These are phyloP conservation scores for Rhizophlyctis rosea DNA, from an alignment of 192 early-diverging fungal species.

Conservation along the genomic window DNA sequence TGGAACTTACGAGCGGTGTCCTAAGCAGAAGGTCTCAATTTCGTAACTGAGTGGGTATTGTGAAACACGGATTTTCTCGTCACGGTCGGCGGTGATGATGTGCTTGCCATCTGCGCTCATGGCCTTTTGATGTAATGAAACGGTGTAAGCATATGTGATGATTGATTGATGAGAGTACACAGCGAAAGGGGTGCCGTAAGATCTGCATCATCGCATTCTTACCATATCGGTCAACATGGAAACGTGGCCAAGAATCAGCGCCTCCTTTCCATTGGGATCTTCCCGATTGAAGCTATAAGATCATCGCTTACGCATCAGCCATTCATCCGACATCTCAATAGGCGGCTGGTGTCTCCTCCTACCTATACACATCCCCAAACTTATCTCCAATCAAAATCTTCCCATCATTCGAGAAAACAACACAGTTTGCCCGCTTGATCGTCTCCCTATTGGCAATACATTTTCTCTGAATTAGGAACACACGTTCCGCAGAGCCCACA, in stretches of 20 bases:
- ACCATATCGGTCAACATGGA: constrained; percentile 90
- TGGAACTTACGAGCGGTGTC: constrained; percentile 74
- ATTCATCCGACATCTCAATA: too few species aligned
- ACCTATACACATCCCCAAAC: constrained; percentile 93
- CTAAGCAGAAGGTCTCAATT: constrained; percentile 86
- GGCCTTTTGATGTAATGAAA: constrained; percentile 31
- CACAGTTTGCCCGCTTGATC: constrained; percentile 71
- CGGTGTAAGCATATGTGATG: constrained; percentile 1
- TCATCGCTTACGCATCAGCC: background rate
- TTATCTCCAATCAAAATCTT: constrained; percentile 83
- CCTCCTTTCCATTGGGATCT: constrained; percentile 32
- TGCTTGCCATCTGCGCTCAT: constrained; percentile 62
- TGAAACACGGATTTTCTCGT: constrained; percentile 97
- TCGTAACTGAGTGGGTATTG: constrained; percentile 85
- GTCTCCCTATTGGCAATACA: background rate
- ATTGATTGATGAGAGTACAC: background rate
- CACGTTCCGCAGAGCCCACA: background rate
- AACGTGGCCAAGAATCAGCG: constrained; percentile 81
- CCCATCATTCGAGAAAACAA: constrained; percentile 65
- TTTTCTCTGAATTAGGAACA: background rate
- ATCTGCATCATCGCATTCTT: constrained; percentile 15
- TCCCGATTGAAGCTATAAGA: constrained; percentile 19
- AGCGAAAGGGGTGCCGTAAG: background rate
- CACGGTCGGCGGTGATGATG: constrained; percentile 90
- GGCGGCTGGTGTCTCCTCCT: too few species aligned